Conservation (phyloP, 768 basidiomycete species). For the Pisolithus orientalis region DNA sequence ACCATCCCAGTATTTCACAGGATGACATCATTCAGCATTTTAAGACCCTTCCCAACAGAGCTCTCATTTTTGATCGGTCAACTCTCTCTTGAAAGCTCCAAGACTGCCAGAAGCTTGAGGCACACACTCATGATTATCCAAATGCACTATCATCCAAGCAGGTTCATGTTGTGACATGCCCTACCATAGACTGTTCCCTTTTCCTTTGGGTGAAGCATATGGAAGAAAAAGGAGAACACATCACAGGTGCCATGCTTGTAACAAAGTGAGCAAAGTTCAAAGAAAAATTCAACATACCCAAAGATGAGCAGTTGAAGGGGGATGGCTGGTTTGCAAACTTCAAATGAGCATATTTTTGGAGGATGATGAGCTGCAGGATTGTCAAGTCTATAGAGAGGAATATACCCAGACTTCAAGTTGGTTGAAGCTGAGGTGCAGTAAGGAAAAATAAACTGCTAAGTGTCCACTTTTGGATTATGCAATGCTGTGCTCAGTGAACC, state of each 20-base stretch:
- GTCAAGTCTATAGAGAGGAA: no score
- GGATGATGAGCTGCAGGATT: no score
- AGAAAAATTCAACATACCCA: neutral
- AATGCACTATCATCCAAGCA: conserved; percentile 26
- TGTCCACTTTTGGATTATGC: no score
- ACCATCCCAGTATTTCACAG: conserved; percentile 2
- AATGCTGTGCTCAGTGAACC: no score
- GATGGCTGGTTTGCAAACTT: neutral
- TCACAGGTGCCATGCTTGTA: neutral
- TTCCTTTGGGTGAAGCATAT: conserved; percentile 23
- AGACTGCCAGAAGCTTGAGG: conserved; percentile 5
- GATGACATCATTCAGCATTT: conserved; percentile 4
- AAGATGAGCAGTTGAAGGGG: neutral
- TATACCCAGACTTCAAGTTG: no score
- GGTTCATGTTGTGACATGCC: conserved; percentile 24
- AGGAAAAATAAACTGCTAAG: no score
- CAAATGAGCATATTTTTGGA: neutral
- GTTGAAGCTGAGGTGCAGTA: no score
- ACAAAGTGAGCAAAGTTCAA: neutral
- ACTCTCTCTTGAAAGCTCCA: conserved; percentile 3
- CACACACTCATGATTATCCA: conserved; percentile 8
- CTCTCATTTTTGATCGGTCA: conserved; percentile 6
- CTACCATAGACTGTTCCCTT: conserved; percentile 28
- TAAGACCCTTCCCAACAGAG: neutral
- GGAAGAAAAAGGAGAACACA: neutral